phyloP scores from a whole-genome alignment of 2,329 filamentous ascomycete genomes.

The Fusarium cicatricum region DNA sequence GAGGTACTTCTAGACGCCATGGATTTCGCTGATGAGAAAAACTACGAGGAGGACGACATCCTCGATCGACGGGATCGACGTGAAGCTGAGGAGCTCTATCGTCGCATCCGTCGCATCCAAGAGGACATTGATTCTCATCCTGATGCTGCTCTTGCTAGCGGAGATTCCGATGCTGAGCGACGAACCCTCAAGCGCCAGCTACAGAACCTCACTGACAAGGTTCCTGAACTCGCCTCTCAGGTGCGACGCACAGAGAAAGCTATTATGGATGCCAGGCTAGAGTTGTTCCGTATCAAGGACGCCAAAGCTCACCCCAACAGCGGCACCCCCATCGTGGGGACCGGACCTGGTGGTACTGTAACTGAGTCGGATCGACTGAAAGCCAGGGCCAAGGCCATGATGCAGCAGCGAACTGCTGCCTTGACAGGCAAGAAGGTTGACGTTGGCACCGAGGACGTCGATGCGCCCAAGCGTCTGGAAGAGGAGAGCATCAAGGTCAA shows the following conservation, averaged over 20 bases:
- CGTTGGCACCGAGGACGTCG: slow-evolving; percentile 72
- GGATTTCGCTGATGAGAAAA: slow-evolving; percentile 93
- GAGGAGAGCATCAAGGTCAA: slow-evolving; percentile 84
- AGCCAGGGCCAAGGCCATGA: slow-evolving; percentile 95
- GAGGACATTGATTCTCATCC: slow-evolving; percentile 95
- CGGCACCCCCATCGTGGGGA: slow-evolving; percentile 84
- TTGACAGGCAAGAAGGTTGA: slow-evolving; percentile 85
- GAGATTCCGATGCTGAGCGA: slow-evolving; percentile 88
- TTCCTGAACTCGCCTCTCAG: slow-evolving; percentile 91
- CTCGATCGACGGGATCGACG: slow-evolving; percentile 89
- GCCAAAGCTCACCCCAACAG: slow-evolving; percentile 89
- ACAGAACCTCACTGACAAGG: slow-evolving; percentile 85
- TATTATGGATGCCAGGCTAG: slow-evolving; percentile 89
- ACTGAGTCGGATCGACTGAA: slow-evolving; percentile 96
- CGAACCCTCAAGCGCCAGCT: slow-evolving; percentile 88
- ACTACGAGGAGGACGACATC: slow-evolving; percentile 88
- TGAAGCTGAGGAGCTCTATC: slow-evolving; percentile 93
- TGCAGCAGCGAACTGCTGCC: slow-evolving; percentile 96
- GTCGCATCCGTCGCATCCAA: slow-evolving; percentile 88
- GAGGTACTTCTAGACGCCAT: slow-evolving; percentile 94
- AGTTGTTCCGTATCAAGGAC: slow-evolving; percentile 92
- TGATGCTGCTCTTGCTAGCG: slow-evolving; percentile 71
- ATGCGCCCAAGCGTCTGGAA: slow-evolving; percentile 85
- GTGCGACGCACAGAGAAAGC: slow-evolving; percentile 90
- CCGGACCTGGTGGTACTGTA: slow-evolving; percentile 86